Base-by-base conservation (phyloP, 257 asterid species). In the Nicotiana tabacum region DNA sequence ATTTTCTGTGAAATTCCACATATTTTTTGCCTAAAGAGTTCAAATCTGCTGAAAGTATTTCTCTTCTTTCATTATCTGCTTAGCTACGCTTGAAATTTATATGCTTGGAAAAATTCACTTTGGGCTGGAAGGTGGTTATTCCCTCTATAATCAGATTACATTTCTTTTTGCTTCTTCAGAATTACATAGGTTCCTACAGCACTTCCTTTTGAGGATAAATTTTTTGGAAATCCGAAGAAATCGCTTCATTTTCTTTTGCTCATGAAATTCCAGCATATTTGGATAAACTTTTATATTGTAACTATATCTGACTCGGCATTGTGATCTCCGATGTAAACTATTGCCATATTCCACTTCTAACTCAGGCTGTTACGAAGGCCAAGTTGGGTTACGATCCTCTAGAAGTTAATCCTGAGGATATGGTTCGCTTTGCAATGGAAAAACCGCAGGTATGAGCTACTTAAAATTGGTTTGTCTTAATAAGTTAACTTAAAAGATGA, bases 381-480 rank as follows among this genome's bases (percentile, higher is more conserved):
- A 96, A 96, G 90, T 85, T 96, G 90, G 99, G 99, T 79, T 96
- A 92, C 83, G 97, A 96, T 86, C 99, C 99, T 58, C 85, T 94
- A 87, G 99, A 96, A 87, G 99, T 96, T 84, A 94, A 96, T 87
- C 99, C 99, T 46, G 99, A 96, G 94, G 99, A 96, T 83, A 96
- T 96, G 99, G 99, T 96, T 90, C 98, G 92, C 76, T 96, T 91
- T 89, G 99, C 99, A 18, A 93, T 64, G 93, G 98, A 96, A 91
- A 90, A 83, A 82, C 99, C 99, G 32, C 99, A 94, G 97, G 99
- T 96, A 90, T 79, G 88, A 68, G 86, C 77, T 80, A 69, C 29
- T 74, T 27, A 30, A 74, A 24, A 48, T 16, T 74, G 80, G 64
- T 51, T 6, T 72, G 29, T 74, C 80, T 48, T 74, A 13, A 21